Conservation (phyloP, 2,329 filamentous ascomycete genomes). For the Aquanectria penicillioides region DNA sequence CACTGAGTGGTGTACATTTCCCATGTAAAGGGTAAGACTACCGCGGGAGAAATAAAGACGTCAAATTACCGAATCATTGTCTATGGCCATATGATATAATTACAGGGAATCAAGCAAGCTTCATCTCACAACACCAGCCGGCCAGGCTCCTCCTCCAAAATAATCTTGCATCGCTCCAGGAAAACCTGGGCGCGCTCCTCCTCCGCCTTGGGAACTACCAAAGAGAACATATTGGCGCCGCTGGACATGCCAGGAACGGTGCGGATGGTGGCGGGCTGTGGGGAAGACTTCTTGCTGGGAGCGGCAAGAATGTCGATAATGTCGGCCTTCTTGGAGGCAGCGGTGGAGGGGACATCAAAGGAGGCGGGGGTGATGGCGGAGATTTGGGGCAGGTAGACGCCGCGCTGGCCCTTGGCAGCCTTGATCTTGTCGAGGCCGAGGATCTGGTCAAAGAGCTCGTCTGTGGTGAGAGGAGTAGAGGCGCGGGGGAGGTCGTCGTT, state of each 20-base stretch:
- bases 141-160: slow-evolving; percentile 83
- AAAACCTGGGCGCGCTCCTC: slow-evolving; percentile 85
- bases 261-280: slow-evolving; percentile 40
- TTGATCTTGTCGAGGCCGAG: slow-evolving; percentile 71
- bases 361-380: slow-evolving; percentile 61
- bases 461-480: slow-evolving; percentile 69
- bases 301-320: slow-evolving; percentile 83
- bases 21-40: no score
- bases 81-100: slow-evolving; percentile 43
- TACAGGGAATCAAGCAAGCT: slow-evolving; percentile 41
- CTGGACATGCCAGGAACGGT: slow-evolving; percentile 59
- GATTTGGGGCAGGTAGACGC: slow-evolving; percentile 79
- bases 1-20: no score
- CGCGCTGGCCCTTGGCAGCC: slow-evolving; percentile 62
- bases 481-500: slow-evolving; percentile 85
- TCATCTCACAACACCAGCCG: slow-evolving; percentile 70
- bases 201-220: slow-evolving; percentile 82
- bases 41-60: slow-evolving; percentile 12
- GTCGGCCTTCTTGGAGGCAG: slow-evolving; percentile 61
- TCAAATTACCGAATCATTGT: slow-evolving; percentile 33
- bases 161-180: slow-evolving; percentile 84
- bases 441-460: slow-evolving; percentile 90
- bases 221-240: slow-evolving; percentile 80
- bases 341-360: slow-evolving; percentile 45
- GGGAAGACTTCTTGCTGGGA: slow-evolving; percentile 41